Base-by-base conservation (phyloP, 176 grass and related monocot genomes). In the Musa beccarii region DNA sequence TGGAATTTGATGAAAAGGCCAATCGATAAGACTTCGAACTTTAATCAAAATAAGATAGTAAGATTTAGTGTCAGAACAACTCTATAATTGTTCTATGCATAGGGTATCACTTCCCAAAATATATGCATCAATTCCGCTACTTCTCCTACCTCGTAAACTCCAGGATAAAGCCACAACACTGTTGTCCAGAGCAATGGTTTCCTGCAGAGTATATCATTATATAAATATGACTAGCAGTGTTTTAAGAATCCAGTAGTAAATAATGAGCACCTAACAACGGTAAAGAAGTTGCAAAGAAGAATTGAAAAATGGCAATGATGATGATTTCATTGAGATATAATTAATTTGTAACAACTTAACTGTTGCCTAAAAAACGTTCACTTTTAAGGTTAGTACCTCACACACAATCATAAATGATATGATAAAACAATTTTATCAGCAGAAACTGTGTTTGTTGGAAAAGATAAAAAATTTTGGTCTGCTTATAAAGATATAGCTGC, bases 101-200 rank as follows among this genome's bases (percentile, higher is more conserved):
- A 55, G 49, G 26, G 61, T 72, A 19, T n/a, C 50, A 62, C 61
- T 43, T 72, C 34, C n/a, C 8, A 22, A 22, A 22, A 22, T 22
- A 22, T 22, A 22, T 22, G 22, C 22, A 22, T 22, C 22, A 22
- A 22, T 22, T 22, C 22, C 22, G 22, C 22, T 22, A 22, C 22
- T 80, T 55, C 7, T 13, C 24, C 51, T 74, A 87, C 85, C 85
- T 87, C 76, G 59, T 87, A 87, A 79, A 87, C 72, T 65, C 85
- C 85, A 10, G 85, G 85, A 76, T 87, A 87, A 83, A 87, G 85
- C 80, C 76, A 83, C 63, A 87, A 76, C n/a, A 73, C 26, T 49
- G 53, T 52, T 65, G 80, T 76, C 85, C 85, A 87, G 50, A 72
- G 49, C 49, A 75, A 64, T 71, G 54, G 64, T 71, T 76, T 76